Percentiles rank a stretch among this genome's conserved stretches.
Evolutionary conservation across 306 rosid genomes (phyloP).

Genomic region (Ammopiptanthus mongolicus): DNA sequence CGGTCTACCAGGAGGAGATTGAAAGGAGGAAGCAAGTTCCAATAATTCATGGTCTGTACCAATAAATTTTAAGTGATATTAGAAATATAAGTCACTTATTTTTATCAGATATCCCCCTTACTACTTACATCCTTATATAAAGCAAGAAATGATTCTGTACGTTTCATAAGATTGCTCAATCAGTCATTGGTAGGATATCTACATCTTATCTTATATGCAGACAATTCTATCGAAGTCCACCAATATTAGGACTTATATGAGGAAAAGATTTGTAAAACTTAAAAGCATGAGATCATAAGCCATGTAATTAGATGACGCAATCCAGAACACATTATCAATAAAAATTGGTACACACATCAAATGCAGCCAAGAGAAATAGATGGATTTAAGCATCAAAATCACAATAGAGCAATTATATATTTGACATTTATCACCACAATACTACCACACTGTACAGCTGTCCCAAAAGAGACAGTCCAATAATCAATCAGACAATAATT

Average conservation of each 20-base stretch:
- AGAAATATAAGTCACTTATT: background rate
- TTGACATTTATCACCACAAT: background rate
- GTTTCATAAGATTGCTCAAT: background rate
- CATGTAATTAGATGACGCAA: background rate
- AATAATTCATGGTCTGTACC: slow-evolving; percentile 70
- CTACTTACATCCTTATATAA: background rate
- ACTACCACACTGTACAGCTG: background rate
- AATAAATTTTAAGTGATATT: slow-evolving; percentile 11
- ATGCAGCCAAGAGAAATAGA: background rate
- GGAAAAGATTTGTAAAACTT: background rate
- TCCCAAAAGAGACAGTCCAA: background rate
- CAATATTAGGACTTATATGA: background rate
- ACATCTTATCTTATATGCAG: background rate
- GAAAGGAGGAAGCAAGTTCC: slow-evolving; percentile 88
- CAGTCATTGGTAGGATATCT: background rate
- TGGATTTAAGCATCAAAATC: background rate
- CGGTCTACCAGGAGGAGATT: slow-evolving; percentile 67
- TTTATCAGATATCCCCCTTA: background rate
- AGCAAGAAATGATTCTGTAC: slow-evolving; percentile 1
- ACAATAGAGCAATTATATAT: background rate
- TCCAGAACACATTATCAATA: background rate
- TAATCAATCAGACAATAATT: background rate
- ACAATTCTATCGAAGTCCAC: background rate
- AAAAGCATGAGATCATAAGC: background rate
- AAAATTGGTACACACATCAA: background rate